Evolutionary conservation across 2,329 filamentous ascomycete genomes (phyloP).

Genomic region (Anisogramma anomala): DNA sequence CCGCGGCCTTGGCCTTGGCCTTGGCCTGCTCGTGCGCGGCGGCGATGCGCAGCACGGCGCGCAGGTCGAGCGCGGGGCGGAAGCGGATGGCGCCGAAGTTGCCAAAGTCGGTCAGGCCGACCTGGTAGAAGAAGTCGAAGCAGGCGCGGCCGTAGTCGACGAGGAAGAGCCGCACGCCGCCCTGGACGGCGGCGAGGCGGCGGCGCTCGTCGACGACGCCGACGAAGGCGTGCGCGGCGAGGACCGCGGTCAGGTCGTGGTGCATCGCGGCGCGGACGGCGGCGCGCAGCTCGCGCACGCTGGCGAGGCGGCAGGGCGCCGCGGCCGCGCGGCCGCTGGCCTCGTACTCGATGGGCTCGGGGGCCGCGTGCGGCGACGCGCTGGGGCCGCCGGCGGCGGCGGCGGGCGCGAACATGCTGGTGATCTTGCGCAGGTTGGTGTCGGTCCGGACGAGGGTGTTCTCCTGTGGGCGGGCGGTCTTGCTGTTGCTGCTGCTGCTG

Average conservation of each 20-base stretch:
- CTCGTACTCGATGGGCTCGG: constrained; percentile 57
- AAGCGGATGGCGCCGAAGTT: constrained; percentile 85
- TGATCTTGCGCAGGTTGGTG: constrained; percentile 82
- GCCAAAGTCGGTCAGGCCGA: constrained; percentile 87
- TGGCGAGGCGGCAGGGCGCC: constrained; percentile 63
- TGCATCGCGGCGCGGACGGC: constrained; percentile 74
- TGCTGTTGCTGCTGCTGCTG: too few relatives aligned
- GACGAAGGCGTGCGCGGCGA: constrained; percentile 83
- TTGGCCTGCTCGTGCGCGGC: constrained; percentile 54
- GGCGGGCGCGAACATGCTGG: constrained; percentile 73
- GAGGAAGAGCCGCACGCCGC: constrained; percentile 82
- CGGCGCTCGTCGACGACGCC: constrained; percentile 81
- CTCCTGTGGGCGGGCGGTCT: constrained; percentile 52
- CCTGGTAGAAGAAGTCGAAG: constrained; percentile 89
- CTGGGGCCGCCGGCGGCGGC: constrained; percentile 22
- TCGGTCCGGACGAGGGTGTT: constrained; percentile 89
- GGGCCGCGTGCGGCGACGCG: too few relatives aligned
- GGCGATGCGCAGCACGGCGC: constrained; percentile 59
- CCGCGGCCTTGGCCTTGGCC: constrained; percentile 30
- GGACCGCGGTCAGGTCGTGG: constrained; percentile 72
- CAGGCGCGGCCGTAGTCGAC: constrained; percentile 83
- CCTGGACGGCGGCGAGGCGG: constrained; percentile 84
- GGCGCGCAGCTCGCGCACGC: constrained; percentile 72
- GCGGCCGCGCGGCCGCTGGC: constrained; percentile 52
- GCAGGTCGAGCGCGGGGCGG: constrained; percentile 59